Percentiles rank a stretch among this genome's conserved stretches.
Conservation (phyloP, 495 filamentous ascomycete species). For the Lasiosphaeriaceae sp. region DNA sequence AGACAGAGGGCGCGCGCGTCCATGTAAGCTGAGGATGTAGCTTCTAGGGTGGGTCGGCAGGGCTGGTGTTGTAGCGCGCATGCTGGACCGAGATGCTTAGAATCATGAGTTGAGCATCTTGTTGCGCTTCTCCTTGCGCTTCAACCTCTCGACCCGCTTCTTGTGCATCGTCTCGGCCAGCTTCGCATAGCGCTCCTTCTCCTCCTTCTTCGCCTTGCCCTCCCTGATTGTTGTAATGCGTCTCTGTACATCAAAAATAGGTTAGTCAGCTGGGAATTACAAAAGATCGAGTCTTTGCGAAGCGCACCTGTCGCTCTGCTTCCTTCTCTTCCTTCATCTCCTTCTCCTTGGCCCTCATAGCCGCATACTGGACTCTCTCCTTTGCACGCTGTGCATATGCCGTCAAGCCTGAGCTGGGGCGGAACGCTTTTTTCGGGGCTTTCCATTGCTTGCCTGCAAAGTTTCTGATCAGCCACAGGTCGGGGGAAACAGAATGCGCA, state of each 20-base stretch:
- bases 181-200: slow-evolving; percentile 90
- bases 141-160: slow-evolving; percentile 88
- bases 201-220: slow-evolving; percentile 78
- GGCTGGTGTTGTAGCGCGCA: too few species aligned
- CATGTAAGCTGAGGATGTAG: background rate
- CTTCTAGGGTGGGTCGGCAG: background rate
- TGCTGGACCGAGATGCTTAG: background rate
- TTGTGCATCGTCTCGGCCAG: slow-evolving; percentile 97
- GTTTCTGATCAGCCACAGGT: background rate
- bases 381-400: slow-evolving; percentile 73
- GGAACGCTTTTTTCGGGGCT: slow-evolving; percentile 74
- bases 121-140: slow-evolving; percentile 95
- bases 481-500: background rate
- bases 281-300: background rate
- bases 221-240: slow-evolving; percentile 76
- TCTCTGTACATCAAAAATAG: slow-evolving; percentile 44
- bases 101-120: slow-evolving; percentile 87
- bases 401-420: slow-evolving; percentile 69
- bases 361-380: slow-evolving; percentile 58
- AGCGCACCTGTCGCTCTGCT: slow-evolving; percentile 69
- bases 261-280: slow-evolving; percentile 9
- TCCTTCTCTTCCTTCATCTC: slow-evolving; percentile 97
- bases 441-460: slow-evolving; percentile 93
- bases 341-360: slow-evolving; percentile 82
- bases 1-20: too few species aligned